A percentile compares a stretch with the other conserved stretches of the same genome.
phyloP scores from a whole-genome alignment of 1,284 basidiomycete genomes.

The Sanguinoderma infundibulare region DNA sequence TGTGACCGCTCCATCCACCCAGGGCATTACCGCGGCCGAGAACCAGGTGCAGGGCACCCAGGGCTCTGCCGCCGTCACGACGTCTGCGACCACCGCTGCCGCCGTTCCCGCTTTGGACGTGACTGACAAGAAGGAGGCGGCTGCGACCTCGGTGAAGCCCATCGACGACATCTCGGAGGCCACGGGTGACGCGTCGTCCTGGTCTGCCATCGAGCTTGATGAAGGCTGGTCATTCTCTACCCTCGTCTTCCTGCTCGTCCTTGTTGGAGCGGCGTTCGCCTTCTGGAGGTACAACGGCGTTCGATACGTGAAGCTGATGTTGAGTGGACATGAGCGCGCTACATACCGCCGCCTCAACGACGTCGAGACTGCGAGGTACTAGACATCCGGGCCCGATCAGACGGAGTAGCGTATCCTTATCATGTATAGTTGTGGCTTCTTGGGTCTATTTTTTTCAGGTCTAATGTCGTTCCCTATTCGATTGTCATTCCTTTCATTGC shows the following conservation, averaged over 20 bases:
- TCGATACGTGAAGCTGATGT: conserved; percentile 46
- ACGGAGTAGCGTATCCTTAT: neutral
- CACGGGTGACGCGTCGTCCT: conserved; percentile 18
- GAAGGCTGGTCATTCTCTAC: conserved; percentile 27
- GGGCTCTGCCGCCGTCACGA: neutral
- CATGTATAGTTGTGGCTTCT: neutral
- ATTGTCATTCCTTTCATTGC: neutral
- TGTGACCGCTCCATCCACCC: too few species aligned
- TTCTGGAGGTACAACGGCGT: conserved; percentile 63
- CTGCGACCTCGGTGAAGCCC: conserved; percentile 27
- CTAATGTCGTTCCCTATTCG: neutral
- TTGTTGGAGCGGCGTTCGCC: conserved; percentile 46
- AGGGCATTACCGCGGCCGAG: too few species aligned
- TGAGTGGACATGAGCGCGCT: conserved; percentile 39
- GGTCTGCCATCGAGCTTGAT: conserved; percentile 11
- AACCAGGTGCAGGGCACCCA: neutral
- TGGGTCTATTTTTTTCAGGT: neutral
- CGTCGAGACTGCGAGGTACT: conserved; percentile 40
- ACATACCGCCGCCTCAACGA: conserved; percentile 58
- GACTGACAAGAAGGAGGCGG: conserved; percentile 23
- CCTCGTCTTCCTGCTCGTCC: conserved; percentile 23
- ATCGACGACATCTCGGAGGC: conserved; percentile 25
- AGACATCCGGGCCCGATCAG: neutral
- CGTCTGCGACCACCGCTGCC: conserved; percentile 7
- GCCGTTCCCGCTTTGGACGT: conserved; percentile 14